phyloP scores from a whole-genome alignment of 164 flowering plant genomes.

The Stephania yunnanensis region DNA sequence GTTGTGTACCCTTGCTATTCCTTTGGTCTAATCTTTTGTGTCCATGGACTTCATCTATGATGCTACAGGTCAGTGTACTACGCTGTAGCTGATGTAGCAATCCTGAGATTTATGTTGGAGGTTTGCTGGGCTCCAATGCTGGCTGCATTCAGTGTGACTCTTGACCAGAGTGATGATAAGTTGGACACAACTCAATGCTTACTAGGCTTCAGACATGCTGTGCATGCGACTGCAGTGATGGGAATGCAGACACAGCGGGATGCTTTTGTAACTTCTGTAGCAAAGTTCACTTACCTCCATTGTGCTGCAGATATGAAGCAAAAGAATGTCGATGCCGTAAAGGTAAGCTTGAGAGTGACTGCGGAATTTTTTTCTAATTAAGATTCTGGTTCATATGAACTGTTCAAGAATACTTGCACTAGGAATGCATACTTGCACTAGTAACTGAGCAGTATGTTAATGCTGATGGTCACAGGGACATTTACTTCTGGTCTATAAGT shows the following conservation, averaged over 20 bases:
- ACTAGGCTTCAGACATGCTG: slow-evolving; percentile 85
- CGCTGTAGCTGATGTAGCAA: slow-evolving; percentile 72
- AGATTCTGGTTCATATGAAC: slow-evolving; percentile 1
- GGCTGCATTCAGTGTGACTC: slow-evolving; percentile 94
- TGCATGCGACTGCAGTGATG: slow-evolving; percentile 93
- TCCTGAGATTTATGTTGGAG: slow-evolving; percentile 93
- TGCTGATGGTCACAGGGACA: not conserved
- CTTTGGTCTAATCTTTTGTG: not conserved
- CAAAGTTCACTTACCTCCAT: slow-evolving; percentile 94
- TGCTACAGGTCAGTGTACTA: slow-evolving; percentile 72
- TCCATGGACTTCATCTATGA: not conserved
- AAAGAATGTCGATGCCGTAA: slow-evolving; percentile 97
- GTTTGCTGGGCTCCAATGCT: slow-evolving; percentile 99
- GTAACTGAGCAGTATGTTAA: too few relatives aligned
- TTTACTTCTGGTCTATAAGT: not conserved
- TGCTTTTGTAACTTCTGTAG: slow-evolving; percentile 95
- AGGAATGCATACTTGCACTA: not conserved
- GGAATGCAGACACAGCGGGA: slow-evolving; percentile 99
- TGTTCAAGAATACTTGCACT: not conserved
- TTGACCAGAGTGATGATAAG: slow-evolving; percentile 96
- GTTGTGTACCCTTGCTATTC: not conserved
- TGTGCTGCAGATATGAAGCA: slow-evolving; percentile 99
- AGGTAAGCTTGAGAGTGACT: slow-evolving; percentile 38
- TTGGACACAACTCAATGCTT: slow-evolving; percentile 73
- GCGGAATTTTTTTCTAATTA: not conserved